Evolutionary conservation across 441 rosid genomes (phyloP).

Genomic region (Bruguiera hainesii): DNA sequence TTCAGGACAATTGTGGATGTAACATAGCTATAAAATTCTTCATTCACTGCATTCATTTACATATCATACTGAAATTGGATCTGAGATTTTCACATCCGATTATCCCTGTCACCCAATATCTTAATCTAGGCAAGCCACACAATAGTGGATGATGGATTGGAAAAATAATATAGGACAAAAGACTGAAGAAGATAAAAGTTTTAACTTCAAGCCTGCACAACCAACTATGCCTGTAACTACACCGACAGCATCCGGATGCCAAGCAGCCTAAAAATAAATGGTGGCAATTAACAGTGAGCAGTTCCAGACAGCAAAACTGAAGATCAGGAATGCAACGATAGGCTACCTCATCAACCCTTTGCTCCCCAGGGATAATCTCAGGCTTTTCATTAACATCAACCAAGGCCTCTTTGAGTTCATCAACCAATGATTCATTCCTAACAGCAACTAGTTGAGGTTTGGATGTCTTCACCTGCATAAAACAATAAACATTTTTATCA

Average conservation of each 20-base stretch:
- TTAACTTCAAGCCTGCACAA: conserved; percentile 87
- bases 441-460: conserved; percentile 82
- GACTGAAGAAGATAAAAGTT: no score
- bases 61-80: no score
- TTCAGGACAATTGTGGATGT: no score
- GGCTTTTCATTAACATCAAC: conserved; percentile 70
- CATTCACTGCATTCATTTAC: no score
- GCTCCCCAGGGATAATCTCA: conserved; percentile 83
- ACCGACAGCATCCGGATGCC: conserved; percentile 82
- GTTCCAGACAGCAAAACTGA: conserved; percentile 7
- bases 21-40: no score
- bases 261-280: conserved; percentile 61
- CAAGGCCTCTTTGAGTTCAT: conserved; percentile 81
- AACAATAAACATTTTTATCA: not conserved
- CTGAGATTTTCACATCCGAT: no score
- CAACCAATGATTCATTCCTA: conserved; percentile 62
- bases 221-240: conserved; percentile 95
- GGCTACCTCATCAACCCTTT: conserved; percentile 73
- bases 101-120: no score
- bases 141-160: no score
- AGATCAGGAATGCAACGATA: conserved; percentile 7
- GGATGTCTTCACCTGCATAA: conserved; percentile 66
- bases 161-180: no score
- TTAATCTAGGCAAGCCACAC: no score
- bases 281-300: conserved; percentile 15